Conservation (phyloP, 2,329 filamentous ascomycete species). For the Onygenales sp. region DNA sequence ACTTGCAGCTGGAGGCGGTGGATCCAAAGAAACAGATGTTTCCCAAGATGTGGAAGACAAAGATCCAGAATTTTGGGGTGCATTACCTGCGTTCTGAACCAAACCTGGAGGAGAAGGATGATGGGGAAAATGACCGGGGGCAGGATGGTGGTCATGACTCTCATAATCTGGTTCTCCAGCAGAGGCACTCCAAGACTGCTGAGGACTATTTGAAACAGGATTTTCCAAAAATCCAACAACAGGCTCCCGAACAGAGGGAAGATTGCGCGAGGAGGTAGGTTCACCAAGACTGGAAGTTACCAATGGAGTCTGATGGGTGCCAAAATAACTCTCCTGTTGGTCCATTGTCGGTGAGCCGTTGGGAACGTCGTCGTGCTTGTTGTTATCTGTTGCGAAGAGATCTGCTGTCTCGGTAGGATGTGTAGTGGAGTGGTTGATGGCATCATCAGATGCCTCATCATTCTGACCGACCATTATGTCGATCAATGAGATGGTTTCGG, state of each 20-base stretch:
- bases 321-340: not conserved
- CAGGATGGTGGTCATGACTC: not conserved
- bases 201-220: not conserved
- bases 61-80: not conserved
- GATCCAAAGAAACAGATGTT: not conserved
- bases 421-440: not conserved
- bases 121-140: not conserved
- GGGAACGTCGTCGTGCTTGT: not conserved
- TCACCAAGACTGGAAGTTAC: not conserved
- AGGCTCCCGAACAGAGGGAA: not conserved
- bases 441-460: not conserved
- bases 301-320: not conserved
- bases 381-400: not conserved
- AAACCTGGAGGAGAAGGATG: not conserved
- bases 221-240: not conserved
- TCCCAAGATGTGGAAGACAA: not conserved
- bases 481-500: not conserved
- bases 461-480: conserved; percentile 5
- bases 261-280: not conserved
- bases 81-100: not conserved
- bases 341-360: not conserved
- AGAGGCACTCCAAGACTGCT: not conserved
- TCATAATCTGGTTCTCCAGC: not conserved
- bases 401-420: not conserved
- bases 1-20: not conserved